A percentile compares a stretch with the other conserved stretches of the same genome.
Evolutionary conservation across 2,329 filamentous ascomycete species (phyloP).

Genomic region (Rugonectria rugulosa): DNA sequence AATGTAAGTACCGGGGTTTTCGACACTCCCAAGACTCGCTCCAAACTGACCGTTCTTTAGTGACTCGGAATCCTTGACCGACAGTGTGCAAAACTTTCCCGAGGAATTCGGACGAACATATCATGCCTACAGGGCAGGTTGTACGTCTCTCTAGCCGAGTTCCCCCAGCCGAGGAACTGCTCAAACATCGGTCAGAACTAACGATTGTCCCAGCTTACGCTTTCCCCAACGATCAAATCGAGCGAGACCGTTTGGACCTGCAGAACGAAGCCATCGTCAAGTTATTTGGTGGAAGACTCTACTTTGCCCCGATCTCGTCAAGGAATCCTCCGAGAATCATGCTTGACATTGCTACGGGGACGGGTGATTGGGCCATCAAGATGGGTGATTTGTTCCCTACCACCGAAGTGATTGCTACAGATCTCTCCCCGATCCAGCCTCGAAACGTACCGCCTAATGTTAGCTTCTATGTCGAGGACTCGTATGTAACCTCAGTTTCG

Average conservation of each 20-base stretch:
- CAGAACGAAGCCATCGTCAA: slow-evolving; percentile 49
- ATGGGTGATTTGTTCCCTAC: slow-evolving; percentile 69
- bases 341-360: slow-evolving; percentile 55
- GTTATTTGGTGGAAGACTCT: slow-evolving; percentile 50
- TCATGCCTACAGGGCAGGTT: slow-evolving; percentile 56
- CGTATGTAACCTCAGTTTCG: slow-evolving; percentile 39
- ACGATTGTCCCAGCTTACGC: slow-evolving; percentile 47
- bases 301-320: slow-evolving; percentile 52
- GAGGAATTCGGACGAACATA: slow-evolving; percentile 56
- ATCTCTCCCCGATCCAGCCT: slow-evolving; percentile 74
- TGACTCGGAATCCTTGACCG: slow-evolving; percentile 49
- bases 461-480: slow-evolving; percentile 76
- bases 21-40: not conserved
- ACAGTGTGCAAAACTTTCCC: slow-evolving; percentile 52
- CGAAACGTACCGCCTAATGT: slow-evolving; percentile 74
- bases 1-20: slow-evolving; percentile 29
- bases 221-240: slow-evolving; percentile 54
- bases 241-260: slow-evolving; percentile 51
- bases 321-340: slow-evolving; percentile 46
- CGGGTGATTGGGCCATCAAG: slow-evolving; percentile 70
- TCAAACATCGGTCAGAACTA: slow-evolving; percentile 8
- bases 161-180: not conserved
- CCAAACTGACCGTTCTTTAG: slow-evolving; percentile 28
- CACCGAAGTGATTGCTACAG: slow-evolving; percentile 67
- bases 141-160: slow-evolving; percentile 50